Evolutionary conservation across 495 filamentous ascomycete genomes (phyloP).

Genomic region (Massariosphaeria phaeospora): DNA sequence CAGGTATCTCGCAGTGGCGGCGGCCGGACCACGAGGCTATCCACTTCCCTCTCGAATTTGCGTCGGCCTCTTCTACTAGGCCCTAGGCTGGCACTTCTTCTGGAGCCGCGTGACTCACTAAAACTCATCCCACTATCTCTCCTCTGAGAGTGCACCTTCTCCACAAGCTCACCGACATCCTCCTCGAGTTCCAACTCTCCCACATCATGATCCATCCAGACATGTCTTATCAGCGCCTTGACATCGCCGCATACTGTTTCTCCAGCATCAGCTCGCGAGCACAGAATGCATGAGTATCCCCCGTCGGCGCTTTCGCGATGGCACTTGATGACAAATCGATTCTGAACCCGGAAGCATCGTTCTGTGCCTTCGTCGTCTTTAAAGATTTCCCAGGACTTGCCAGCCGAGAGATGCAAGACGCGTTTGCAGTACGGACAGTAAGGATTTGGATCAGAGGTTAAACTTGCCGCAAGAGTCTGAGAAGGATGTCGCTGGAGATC

Average conservation of each 20-base stretch:
- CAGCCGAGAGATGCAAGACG: constrained; percentile 21
- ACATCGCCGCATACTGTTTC: constrained; percentile 33
- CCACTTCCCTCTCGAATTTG: constrained; percentile 11
- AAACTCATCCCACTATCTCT: constrained; percentile 15
- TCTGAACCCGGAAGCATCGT: constrained; percentile 22
- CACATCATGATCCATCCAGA: constrained; percentile 29
- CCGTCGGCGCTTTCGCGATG: constrained; percentile 18
- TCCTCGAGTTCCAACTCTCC: constrained; percentile 21
- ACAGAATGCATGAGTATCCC: constrained; percentile 26
- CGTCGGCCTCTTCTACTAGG: background rate
- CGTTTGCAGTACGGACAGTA: constrained; percentile 27
- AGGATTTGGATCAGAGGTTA: constrained; percentile 9
- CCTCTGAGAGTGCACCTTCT: background rate
- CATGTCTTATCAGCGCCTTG: constrained; percentile 23
- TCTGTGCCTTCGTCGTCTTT: constrained; percentile 20
- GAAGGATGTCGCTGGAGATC: constrained; percentile 34
- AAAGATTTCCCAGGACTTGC: constrained; percentile 29
- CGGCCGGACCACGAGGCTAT: constrained; percentile 3
- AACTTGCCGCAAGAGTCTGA: constrained; percentile 25
- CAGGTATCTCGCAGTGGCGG: background rate
- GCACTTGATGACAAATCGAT: constrained; percentile 31
- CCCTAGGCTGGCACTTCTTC: constrained; percentile 19
- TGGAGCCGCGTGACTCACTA: constrained; percentile 6
- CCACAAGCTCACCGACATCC: constrained; percentile 23
- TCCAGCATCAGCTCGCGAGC: background rate